phyloP scores from a whole-genome alignment of 2,329 filamentous ascomycete genomes.

The Botryotinia globosa region DNA sequence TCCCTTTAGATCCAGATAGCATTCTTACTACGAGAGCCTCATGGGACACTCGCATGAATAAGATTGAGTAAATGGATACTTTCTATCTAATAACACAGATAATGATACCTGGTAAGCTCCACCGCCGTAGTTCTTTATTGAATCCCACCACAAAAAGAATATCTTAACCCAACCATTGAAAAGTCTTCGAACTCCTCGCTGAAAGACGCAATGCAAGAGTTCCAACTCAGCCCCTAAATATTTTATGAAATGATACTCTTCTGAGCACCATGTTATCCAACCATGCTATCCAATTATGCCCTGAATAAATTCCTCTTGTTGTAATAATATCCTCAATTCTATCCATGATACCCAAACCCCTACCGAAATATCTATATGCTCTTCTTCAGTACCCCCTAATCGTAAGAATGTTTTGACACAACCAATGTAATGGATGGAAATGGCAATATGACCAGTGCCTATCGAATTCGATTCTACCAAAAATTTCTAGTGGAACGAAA shows the following conservation, averaged over 20 bases:
- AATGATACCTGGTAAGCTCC: background rate
- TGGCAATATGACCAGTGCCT: background rate
- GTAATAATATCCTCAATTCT: background rate
- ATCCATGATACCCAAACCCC: background rate
- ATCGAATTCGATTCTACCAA: background rate
- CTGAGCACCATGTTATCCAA: background rate
- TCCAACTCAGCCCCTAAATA: background rate
- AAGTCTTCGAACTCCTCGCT: background rate
- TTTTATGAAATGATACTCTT: background rate
- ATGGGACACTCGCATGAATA: background rate
- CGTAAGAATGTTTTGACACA: background rate
- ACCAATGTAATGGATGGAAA: constrained; percentile 7
- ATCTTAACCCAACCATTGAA: background rate
- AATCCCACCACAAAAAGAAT: background rate
- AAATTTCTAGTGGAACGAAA: background rate
- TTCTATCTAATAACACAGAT: constrained; percentile 3
- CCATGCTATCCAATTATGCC: background rate
- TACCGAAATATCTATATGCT: background rate
- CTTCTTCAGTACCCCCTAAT: background rate
- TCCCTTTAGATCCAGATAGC: background rate
- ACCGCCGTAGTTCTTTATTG: background rate
- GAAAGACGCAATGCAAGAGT: background rate
- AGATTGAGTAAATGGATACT: background rate
- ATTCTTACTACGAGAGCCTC: background rate
- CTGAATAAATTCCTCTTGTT: background rate